Base-by-base conservation (phyloP, 2,329 filamentous ascomycete genomes). In the Apiospora sp. region DNA sequence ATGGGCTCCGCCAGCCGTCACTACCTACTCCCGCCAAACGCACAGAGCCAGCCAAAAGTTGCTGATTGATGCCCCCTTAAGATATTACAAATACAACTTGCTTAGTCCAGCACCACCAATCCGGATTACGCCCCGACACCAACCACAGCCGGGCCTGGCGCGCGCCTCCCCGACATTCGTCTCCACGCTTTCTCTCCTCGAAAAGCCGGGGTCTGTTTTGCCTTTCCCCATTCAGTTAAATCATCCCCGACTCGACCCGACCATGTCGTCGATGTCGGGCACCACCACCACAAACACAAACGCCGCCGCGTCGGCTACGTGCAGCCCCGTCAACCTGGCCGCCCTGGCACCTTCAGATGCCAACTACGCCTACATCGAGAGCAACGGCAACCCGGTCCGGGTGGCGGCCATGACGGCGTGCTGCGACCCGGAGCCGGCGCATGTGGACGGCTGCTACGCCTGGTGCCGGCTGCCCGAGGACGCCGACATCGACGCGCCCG, bases 341-440 rank as follows among this genome's bases (percentile, higher is more conserved):
- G 16, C 16, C 8, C 30, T 37, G 30, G 30, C 54, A 16, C 30
- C 30, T 1, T 16, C 34, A 7, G 54, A 61, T 1, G 54, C 16
- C 1, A 30, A 61, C 27, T 61, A 61, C 54, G 54, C 54, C 54
- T 61, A 61, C 30, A 61, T 61, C 54, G 12, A 61, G 54, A 61
- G 54, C 54, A 1, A 61, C 30, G 54, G 54, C 7, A 14, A 61
- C 54, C 16, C 7, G 16, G 54, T 37, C 30, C 30, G 34, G 16
- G 14, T 22, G 5, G 8, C 16, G 16, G 30, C 54, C 54, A 61
- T 61, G 54, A 34, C 27, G 54, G 54, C 54, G 54, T 61, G 54
- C 27, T 61, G 54, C 54, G 27, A 16, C 16, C 54, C 30, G 4
- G 30, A 37, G 30, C 16, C 30, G 54, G 54, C 14, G 6, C 54